These are phyloP conservation scores for Climacium dendroides DNA, from an alignment of 225 moss, liverwort and hornwort species.

Conservation along the genomic window DNA sequence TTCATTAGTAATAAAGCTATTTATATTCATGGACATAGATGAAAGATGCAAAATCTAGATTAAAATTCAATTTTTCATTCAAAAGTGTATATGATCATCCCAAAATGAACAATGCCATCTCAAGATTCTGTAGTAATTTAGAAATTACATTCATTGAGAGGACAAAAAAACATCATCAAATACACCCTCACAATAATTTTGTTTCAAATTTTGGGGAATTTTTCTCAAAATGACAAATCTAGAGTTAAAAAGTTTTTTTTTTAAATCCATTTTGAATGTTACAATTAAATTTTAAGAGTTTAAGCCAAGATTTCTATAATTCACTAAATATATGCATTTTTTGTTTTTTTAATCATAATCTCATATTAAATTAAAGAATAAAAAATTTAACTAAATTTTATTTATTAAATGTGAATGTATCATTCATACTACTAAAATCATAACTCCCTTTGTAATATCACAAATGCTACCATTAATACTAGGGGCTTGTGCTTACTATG, in stretches of 20 bases:
- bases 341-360: neutral
- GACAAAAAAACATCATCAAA: neutral
- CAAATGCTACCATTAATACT: no score
- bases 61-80: neutral
- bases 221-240: neutral
- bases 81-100: fast-evolving
- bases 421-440: no score
- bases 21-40: no score
- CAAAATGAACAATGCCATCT: neutral
- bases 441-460: no score
- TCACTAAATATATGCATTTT: neutral
- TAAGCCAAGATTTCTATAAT: neutral
- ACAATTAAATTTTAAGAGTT: neutral
- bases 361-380: neutral
- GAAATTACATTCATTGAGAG: neutral
- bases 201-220: neutral
- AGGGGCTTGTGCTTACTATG: no score
- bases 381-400: neutral
- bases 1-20: neutral
- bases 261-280: neutral
- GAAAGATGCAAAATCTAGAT: neutral
- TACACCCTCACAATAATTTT: neutral
- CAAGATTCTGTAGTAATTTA: neutral
- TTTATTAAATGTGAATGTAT: neutral
- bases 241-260: neutral